These are phyloP conservation scores for Colletotrichum somersetense DNA, from an alignment of 2,329 filamentous ascomycete species.

Conservation along the genomic window DNA sequence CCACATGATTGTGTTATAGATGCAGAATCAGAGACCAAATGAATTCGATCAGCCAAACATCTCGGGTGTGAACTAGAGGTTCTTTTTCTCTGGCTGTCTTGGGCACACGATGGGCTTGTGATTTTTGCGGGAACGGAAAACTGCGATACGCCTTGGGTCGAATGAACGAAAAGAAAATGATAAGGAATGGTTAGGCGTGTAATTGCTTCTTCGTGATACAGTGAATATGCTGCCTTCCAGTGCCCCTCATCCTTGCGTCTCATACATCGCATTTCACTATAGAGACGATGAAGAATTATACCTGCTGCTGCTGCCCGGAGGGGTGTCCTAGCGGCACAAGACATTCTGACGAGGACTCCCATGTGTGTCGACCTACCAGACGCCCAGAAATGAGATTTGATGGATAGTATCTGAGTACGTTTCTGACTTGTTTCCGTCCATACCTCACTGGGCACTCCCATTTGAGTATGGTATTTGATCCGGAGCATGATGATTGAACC, in stretches of 20 bases:
- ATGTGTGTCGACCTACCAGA: not conserved
- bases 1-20: conserved; percentile 59
- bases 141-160: conserved; percentile 41
- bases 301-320: not conserved
- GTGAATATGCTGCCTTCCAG: not conserved
- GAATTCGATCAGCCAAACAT: conserved; percentile 49
- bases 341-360: not conserved
- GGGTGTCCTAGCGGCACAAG: not conserved
- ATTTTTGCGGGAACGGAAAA: conserved; percentile 42
- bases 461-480: not conserved
- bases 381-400: not conserved
- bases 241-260: not conserved
- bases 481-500: not conserved
- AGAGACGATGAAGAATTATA: not conserved
- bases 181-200: conserved; percentile 31
- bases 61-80: conserved; percentile 52
- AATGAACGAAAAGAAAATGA: conserved; percentile 40
- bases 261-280: too few relatives aligned
- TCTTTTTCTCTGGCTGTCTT: conserved; percentile 38
- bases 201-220: conserved; percentile 11
- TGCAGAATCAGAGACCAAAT: conserved; percentile 50
- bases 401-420: too few relatives aligned
- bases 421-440: not conserved
- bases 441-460: not conserved
- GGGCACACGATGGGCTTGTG: conserved; percentile 41